These are phyloP conservation scores for Astrothelium macrocarpum DNA, from an alignment of 495 filamentous ascomycete genomes.

Conservation along the genomic window DNA sequence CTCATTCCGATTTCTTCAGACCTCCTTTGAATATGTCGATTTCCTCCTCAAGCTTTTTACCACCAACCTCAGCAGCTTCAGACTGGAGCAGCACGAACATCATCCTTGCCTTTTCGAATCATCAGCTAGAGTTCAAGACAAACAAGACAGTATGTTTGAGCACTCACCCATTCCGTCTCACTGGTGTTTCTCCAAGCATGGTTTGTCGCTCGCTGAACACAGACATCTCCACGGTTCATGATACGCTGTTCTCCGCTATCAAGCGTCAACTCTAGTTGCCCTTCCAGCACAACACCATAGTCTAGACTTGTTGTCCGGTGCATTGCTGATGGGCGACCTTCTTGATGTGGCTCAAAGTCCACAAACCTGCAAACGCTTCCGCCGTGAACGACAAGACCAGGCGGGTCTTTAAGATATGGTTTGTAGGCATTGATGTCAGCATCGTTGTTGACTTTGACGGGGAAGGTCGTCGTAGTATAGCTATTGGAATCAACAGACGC, in stretches of 20 bases:
- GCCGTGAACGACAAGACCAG: slow-evolving; percentile 32
- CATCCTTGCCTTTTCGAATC: slow-evolving; percentile 43
- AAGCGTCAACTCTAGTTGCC: slow-evolving; percentile 50
- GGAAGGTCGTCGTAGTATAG: slow-evolving; percentile 19
- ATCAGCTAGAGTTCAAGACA: background rate
- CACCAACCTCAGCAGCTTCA: slow-evolving; percentile 35
- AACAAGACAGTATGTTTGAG: background rate
- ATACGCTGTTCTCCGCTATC: slow-evolving; percentile 46
- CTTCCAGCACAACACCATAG: slow-evolving; percentile 70
- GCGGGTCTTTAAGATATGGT: slow-evolving; percentile 17
- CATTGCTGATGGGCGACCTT: slow-evolving; percentile 44
- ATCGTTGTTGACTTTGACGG: slow-evolving; percentile 31
- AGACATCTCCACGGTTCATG: slow-evolving; percentile 52
- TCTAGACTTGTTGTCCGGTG: slow-evolving; percentile 67
- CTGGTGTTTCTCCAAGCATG: slow-evolving; percentile 57
- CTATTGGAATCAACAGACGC: background rate
- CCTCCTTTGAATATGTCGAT: slow-evolving; percentile 26
- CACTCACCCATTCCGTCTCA: slow-evolving; percentile 30
- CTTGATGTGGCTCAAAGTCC: slow-evolving; percentile 43
- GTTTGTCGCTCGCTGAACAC: slow-evolving; percentile 57
- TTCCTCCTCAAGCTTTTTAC: slow-evolving; percentile 40
- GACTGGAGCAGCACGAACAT: slow-evolving; percentile 49
- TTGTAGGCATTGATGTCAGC: slow-evolving; percentile 40
- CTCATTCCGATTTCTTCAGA: slow-evolving; percentile 5
- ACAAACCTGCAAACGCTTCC: slow-evolving; percentile 52